Evolutionary conservation across 2,329 filamentous ascomycete genomes (phyloP), one percentile per base, ranked within the genome.

Genomic region (Ramichloridium luteum): DNA sequence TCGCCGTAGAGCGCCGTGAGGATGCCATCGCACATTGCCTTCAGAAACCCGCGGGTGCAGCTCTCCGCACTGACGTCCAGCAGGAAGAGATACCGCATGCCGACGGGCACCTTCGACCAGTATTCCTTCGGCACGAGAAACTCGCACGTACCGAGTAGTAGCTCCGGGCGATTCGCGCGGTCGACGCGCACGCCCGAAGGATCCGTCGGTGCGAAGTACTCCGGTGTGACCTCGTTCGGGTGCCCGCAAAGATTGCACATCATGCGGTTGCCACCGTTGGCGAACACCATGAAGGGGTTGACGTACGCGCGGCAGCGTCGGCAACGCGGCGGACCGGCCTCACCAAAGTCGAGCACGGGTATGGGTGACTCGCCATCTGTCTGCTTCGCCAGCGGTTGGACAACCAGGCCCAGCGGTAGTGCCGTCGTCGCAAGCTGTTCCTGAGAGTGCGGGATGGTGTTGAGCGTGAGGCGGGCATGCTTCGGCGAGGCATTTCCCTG

Each of bases 271-370:
- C 90, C 90, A 22, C 88, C 88, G 11, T 80, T 79, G 37, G 80
- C 74, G 68, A 98, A 98, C 53, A 86, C 81, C 90, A 98, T 96
- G 55, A 98, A 98, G 2, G 90, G 90, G 53, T 98, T 98, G 61
- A 98, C 92, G 60, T 98, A 98, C 10, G 88, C 80, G 53, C 90
- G 73, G 64, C 90, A 98, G 60, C 90, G 72, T 48, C 83, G 75
- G 59, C 90, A 98, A 55, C 90, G 74, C 13, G 90, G 90, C 25
- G 90, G 90, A 0, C 90, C 90, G 23, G 64, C 62, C 25, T 94
- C 85, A 29, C 90, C 90, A 66, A 96, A 98, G 59, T 98, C 90
- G 14, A 98, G 68, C 4, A 98, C 80, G 1, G 90, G 90, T 33
- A 98, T 78, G 1, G 84, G 74, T 29, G 79, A 68, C 59, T 98